phyloP scores from a whole-genome alignment of 2,329 filamentous ascomycete species.

The Calonectria hawksworthii region DNA sequence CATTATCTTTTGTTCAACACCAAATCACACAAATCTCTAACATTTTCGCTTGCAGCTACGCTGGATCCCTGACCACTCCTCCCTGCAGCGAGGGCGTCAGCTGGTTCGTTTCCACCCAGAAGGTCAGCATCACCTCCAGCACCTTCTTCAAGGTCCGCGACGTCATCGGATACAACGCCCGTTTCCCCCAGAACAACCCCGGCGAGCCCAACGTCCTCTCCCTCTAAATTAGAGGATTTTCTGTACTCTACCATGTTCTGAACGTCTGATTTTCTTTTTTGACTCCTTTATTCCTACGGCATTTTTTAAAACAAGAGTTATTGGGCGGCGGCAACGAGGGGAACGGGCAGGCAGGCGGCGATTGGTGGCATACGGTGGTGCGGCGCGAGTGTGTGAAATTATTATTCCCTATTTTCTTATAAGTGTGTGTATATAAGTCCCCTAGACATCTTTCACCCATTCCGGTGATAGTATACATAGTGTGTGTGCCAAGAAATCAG shows the following conservation, averaged over 20 bases:
- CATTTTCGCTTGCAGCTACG: constrained; percentile 54
- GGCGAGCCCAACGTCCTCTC: constrained; percentile 42
- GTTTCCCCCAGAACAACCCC: constrained; percentile 66
- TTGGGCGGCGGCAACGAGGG: background rate
- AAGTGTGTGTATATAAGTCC: background rate
- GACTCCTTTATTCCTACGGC: background rate
- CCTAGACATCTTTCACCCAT: background rate
- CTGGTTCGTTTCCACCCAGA: constrained; percentile 65
- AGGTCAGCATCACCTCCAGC: constrained; percentile 61
- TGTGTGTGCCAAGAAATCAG: constrained; percentile 1
- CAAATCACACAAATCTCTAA: too few relatives aligned
- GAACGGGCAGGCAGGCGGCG: background rate
- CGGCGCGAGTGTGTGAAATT: background rate
- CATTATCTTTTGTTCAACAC: too few relatives aligned
- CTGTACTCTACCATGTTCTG: background rate
- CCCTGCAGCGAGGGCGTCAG: constrained; percentile 70
- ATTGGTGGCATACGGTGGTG: background rate
- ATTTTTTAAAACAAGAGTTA: background rate
- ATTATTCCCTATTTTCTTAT: background rate
- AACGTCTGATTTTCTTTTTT: background rate
- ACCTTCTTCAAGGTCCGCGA: constrained; percentile 66
- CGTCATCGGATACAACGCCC: constrained; percentile 68
- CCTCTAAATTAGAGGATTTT: background rate
- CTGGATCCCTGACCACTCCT: constrained; percentile 73
- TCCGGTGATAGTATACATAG: constrained; percentile 2